Evolutionary conservation across 768 basidiomycete species (phyloP), one percentile per base, ranked within the genome.

Genomic region (Boletus eberwhitei): DNA sequence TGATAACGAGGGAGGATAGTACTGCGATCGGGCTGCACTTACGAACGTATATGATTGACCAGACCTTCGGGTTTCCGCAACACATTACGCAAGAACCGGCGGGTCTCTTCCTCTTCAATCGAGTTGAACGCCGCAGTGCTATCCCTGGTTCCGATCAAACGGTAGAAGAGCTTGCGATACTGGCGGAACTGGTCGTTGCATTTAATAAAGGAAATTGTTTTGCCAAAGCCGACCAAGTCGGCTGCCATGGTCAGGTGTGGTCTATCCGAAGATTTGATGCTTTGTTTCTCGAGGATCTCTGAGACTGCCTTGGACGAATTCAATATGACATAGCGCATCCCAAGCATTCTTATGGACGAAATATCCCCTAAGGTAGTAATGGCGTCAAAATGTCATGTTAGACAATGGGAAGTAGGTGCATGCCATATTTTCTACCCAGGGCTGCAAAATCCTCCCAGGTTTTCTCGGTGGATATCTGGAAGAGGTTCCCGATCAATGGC

Each of bases 341-440:
- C 74, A 26, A 84, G 64, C 22, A 80, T 55, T 39, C 22, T 62
- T 13, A 64, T 31, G 17, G 55, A 51, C 8, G 44, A 52, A 24
- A 67, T 55, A n/a, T 56, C 58, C 7, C 65, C 65, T 67, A 21
- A 9, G 11, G 65, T 65, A 45, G 76, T 50, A 53, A 35, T 40
- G 13, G 24, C 2, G 8, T 44, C n/a, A 48, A 7, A 8, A 26
- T 3, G 35, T 8, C 14, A n/a, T 31, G n/a, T 26, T 9, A 40
- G 17, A 42, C n/a, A 8, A 24, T 26, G 21, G 2, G 6, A 40
- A 40, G 31, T 32, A 32, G 13, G 38, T 16, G 60, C 73, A 32
- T 56, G 77, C 84, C 84, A 59, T 77, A 85, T 64, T 67, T 69
- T 55, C 80, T 74, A 3, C 80, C 76, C 77, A 84, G 79, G 26